Evolutionary conservation across 2,329 filamentous ascomycete species (phyloP), one percentile per base, ranked within the genome.

Genomic region (Mycosphaerelloides madeirae): DNA sequence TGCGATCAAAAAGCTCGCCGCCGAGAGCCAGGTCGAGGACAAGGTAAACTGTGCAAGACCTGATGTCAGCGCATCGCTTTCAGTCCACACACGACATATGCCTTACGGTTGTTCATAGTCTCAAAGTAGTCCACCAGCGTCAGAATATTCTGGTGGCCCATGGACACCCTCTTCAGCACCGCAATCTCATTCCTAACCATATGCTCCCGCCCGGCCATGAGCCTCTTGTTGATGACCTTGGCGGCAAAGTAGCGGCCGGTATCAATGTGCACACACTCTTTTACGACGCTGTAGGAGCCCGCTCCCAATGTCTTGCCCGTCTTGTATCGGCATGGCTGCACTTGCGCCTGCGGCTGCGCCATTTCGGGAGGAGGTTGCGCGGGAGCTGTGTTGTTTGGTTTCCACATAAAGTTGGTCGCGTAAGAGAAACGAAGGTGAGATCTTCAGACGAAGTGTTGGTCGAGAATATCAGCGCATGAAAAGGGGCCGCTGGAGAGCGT

Each of bases 141-240:
- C 50, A 98, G 74, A 65, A 98, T 97, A 65, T 98, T 98, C 68
- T 93, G 87, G 71, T 98, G 91, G 43, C 93, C 93, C 87, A 98
- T 95, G 1, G 91, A 97, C n/a, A 98, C 91, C 62, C 85, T 85
- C 69, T 97, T 97, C 56, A 98, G 77, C 19, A 98, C 89, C 6
- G 93, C 91, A 60, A 98, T 98, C 71, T 98, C 93, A 66, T 98
- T 98, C 52, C 93, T 85, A 62, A 96, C 93, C 93, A 98, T 98
- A 68, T 97, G 93, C 71, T 98, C 93, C 57, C 93, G 80, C 28
- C 93, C 93, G 6, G 89, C 87, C 93, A 98, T 98, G 56, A 98
- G 75, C 46, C 91, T 79, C 77, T 98, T 98, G 73, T 98, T 98
- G 70, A 98, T 98, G 52, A 98, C 93, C 68, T 98, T 98, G 50